Evolutionary conservation across 768 basidiomycete genomes (phyloP), one percentile per base, ranked within the genome.

Genomic region (Tephrocybe sp.): DNA sequence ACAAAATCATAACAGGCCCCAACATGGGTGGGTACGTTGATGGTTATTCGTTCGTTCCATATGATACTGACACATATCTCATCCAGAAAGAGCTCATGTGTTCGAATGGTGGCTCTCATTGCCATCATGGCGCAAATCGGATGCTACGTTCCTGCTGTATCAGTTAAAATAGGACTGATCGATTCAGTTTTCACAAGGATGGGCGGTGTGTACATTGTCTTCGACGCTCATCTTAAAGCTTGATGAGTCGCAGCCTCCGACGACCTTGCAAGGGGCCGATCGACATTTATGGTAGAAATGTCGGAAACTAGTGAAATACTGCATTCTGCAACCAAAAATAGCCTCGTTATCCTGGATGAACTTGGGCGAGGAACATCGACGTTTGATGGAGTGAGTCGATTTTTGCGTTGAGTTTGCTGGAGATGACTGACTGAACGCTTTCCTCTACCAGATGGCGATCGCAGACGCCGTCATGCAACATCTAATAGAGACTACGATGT

Each of bases 281-380:
- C 93, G 0, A 98, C 90, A 0, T 97, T 98, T 65, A 97, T 97
- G 95, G 91, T 98, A 3, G 96, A 99, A 67, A 86, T 98, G 77
- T 77, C 87, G 5, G 94, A 98, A 64, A 97, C 95, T 0, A 87
- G 85, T 58, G 91, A 97, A 59, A 94, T 98, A 49, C 68, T 98
- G 12, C 78, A 84, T 28, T 74, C 82, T 3, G 88, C 91, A 1
- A 89, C 92, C 0, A 65, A 75, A 3, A 77, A 77, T 25, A 92
- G 89, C 43, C 76, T 98, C 9, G 89, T 99, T 11, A 87, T 99
- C 32, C 74, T 98, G 3, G 96, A 99, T 60, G 88, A 90, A 61
- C 77, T 96, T 9, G 93, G 93, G 22, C 73, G 92, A 32, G 95
- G 96, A 13, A 98, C 94, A 0, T 87, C 89, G 0, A 96, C 96